Percentiles rank a stretch among this genome's conserved stretches.
Conservation (phyloP, 495 filamentous ascomycete species). For the Annulohypoxylon moriforme region DNA sequence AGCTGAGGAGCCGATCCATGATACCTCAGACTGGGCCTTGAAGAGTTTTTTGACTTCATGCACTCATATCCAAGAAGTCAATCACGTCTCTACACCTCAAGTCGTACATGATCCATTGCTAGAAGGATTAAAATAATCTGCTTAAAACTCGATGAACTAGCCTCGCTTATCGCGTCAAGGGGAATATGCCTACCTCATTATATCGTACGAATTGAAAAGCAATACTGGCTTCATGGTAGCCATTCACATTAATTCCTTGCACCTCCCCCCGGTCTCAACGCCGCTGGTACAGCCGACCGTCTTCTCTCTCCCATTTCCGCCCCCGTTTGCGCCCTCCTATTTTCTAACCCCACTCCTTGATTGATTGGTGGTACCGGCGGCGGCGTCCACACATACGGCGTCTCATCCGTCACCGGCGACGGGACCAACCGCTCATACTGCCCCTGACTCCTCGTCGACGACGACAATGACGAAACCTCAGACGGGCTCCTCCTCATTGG, state of each 20-base stretch:
- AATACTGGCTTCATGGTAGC: neutral
- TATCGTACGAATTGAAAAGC: neutral
- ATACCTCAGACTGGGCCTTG: too few species aligned
- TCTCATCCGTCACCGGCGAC: slow-evolving; percentile 27
- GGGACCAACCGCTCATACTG: slow-evolving; percentile 30
- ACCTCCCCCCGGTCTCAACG: neutral
- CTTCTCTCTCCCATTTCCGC: neutral
- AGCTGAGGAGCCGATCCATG: too few species aligned
- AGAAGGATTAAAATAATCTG: neutral
- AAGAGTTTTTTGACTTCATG: too few species aligned
- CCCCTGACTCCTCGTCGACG: slow-evolving; percentile 12
- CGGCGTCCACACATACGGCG: slow-evolving; percentile 7
- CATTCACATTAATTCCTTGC: neutral
- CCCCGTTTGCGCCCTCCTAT: neutral
- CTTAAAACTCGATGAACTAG: neutral
- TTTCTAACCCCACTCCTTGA: neutral
- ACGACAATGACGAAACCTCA: slow-evolving; percentile 29
- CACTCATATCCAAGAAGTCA: too few species aligned
- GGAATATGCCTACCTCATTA: neutral
- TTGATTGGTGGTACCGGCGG: neutral
- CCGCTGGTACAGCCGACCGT: neutral
- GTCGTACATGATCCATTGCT: too few species aligned
- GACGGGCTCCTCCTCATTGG: slow-evolving; percentile 8
- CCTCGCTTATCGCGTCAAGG: neutral
- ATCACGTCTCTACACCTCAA: too few species aligned